phyloP scores from a whole-genome alignment of 129 eudicot genomes.

The Escallonia herrerae region DNA sequence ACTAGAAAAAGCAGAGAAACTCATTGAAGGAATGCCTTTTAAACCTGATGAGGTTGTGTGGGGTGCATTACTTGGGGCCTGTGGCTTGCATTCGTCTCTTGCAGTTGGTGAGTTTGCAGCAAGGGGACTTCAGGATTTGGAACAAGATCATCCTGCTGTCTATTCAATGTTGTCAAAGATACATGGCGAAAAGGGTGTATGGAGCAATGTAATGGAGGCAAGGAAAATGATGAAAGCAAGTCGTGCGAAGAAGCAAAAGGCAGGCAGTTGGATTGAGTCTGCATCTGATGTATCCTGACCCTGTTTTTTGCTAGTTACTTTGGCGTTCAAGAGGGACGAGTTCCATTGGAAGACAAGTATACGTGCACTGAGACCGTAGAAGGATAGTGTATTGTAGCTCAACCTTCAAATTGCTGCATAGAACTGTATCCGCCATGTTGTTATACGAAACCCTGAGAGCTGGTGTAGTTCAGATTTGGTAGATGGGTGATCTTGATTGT shows the following conservation, averaged over 20 bases:
- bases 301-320: background rate
- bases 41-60: conserved; percentile 78
- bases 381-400: too few relatives aligned
- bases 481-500: too few relatives aligned
- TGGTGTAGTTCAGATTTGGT: too few relatives aligned
- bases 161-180: conserved; percentile 48
- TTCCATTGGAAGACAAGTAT: background rate
- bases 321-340: background rate
- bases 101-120: conserved; percentile 44
- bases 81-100: conserved; percentile 51
- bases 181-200: conserved; percentile 52
- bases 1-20: conserved; percentile 56
- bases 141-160: conserved; percentile 48
- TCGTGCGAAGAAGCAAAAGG: conserved; percentile 50
- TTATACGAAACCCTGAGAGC: too few relatives aligned
- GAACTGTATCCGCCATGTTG: too few relatives aligned
- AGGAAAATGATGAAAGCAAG: conserved; percentile 34
- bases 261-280: conserved; percentile 63
- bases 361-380: background rate
- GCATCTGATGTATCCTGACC: conserved; percentile 3
- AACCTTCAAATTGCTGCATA: too few relatives aligned
- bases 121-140: conserved; percentile 37
- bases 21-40: conserved; percentile 65
- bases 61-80: conserved; percentile 82
- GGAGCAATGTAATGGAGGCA: conserved; percentile 37